These are phyloP conservation scores for Pleurostoma richardsiae DNA, from an alignment of 2,329 filamentous ascomycete genomes.

Conservation along the genomic window DNA sequence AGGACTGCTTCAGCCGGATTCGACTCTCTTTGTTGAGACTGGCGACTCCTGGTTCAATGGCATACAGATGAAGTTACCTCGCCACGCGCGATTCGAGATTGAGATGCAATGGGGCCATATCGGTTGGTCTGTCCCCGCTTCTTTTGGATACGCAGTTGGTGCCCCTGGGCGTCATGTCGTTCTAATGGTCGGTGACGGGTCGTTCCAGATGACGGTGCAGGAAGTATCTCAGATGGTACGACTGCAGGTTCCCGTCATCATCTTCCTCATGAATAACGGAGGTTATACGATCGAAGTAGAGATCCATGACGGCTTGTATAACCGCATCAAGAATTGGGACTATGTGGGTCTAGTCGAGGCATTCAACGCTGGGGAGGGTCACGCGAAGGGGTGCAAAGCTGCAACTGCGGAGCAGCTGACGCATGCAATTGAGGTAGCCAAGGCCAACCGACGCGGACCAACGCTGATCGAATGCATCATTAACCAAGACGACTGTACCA, in stretches of 20 bases:
- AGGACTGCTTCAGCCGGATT: slow-evolving; percentile 11
- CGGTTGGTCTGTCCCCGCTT: slow-evolving; percentile 18
- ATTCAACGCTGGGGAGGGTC: slow-evolving; percentile 16
- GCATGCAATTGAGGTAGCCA: slow-evolving; percentile 11
- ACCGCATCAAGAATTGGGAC: slow-evolving; percentile 24
- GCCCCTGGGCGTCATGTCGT: slow-evolving; percentile 18
- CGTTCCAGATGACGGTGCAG: slow-evolving; percentile 28
- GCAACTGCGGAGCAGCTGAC: slow-evolving; percentile 16
- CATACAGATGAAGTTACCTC: slow-evolving; percentile 15
- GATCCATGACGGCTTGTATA: slow-evolving; percentile 27
- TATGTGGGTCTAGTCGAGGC: slow-evolving; percentile 17
- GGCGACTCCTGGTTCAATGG: slow-evolving; percentile 22
- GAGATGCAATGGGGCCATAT: slow-evolving; percentile 24
- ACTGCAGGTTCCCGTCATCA: slow-evolving; percentile 21
- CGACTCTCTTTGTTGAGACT: slow-evolving; percentile 18
- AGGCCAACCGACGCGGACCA: slow-evolving; percentile 13
- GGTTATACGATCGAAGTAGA: slow-evolving; percentile 32
- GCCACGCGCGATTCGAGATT: slow-evolving; percentile 19
- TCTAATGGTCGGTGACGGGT: slow-evolving; percentile 26
- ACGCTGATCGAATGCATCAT: slow-evolving; percentile 18
- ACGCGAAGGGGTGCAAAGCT: slow-evolving; percentile 13
- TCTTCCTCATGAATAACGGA: slow-evolving; percentile 28
- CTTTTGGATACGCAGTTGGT: slow-evolving; percentile 17
- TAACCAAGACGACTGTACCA: slow-evolving; percentile 19
- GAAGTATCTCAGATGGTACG: slow-evolving; percentile 29